phyloP scores from a whole-genome alignment of 78 protist species.

The Salpingoeca rosetta region DNA sequence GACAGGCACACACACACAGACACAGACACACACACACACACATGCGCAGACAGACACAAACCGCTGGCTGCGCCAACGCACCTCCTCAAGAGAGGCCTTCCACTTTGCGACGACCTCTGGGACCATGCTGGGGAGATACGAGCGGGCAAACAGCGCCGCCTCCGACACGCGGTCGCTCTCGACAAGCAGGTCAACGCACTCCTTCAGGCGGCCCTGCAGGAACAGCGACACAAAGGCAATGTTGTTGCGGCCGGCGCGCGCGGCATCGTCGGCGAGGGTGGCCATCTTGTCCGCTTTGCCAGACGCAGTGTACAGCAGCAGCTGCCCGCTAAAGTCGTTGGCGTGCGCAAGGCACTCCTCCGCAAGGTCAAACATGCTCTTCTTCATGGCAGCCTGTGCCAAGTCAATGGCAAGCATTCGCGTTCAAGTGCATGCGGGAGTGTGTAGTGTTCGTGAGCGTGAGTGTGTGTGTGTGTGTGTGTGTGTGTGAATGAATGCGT shows the following conservation, averaged over 20 bases:
- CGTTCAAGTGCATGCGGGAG: no score
- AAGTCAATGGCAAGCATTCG: no score
- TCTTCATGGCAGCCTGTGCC: neutral
- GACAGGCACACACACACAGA: no score
- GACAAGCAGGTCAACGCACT: slow-evolving; percentile 62
- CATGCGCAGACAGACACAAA: no score
- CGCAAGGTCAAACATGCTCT: slow-evolving; percentile 53
- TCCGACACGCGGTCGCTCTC: slow-evolving; percentile 63
- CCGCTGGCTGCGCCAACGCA: no score
- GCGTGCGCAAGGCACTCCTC: slow-evolving; percentile 66
- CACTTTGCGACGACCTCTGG: neutral
- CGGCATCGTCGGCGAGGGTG: slow-evolving; percentile 33
- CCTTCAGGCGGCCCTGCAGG: slow-evolving; percentile 24
- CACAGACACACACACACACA: no score
- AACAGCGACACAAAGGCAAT: slow-evolving; percentile 45
- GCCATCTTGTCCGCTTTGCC: slow-evolving; percentile 37
- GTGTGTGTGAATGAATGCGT: no score
- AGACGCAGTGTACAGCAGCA: slow-evolving; percentile 49
- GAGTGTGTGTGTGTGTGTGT: no score
- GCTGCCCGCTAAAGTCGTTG: slow-evolving; percentile 65
- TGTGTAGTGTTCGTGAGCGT: no score
- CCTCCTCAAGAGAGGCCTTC: neutral
- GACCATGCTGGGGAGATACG: slow-evolving; percentile 50
- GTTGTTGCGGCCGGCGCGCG: slow-evolving; percentile 38
- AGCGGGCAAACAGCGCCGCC: slow-evolving; percentile 87